Evolutionary conservation across 306 rosid genomes (phyloP), one percentile per base, ranked within the genome.

Genomic region (Leucaena leucocephala): DNA sequence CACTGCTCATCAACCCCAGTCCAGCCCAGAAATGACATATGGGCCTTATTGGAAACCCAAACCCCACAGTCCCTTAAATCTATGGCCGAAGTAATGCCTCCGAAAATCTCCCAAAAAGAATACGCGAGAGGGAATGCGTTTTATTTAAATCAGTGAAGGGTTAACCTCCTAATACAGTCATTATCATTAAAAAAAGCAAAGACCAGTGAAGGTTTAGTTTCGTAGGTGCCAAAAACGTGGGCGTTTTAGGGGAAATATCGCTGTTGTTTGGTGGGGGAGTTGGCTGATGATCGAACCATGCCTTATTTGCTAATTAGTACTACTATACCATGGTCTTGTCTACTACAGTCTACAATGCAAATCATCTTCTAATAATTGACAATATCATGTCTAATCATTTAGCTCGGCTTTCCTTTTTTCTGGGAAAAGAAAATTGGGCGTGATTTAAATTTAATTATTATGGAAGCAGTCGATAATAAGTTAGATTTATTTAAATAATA

Each of bases 191-290:
- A 4, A 4, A 15, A 4, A 5, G 19, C 7, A 7, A 7, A 19
- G 10, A 21, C 1, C 0, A 21, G 33, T 19, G 62, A n/a, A n/a
- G 62, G 0, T 19, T 2, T 19, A 19, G 38, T 7, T 14, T 14
- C 5, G 19, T 4, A 14, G 17, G 68, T 35, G 14, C 21, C 12
- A 15, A 15, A 63, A 63, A 63, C 5, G 39, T 35, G 16, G 69
- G 69, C 2, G 39, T 63, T 35, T 36, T 64, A 16, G 70, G 70
- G 70, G 70, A 38, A 36, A 64, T 4, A 38, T 64, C 70, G 45
- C 70, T 64, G 42, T 64, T 35, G 70, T 64, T 64, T 64, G 70
- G 70, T 36, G 69, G 12, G 45, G 15, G 58, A 17, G 27, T 17
- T 52, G 58, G 58, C 22, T 17, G 22, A 6, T 17, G 59, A 54